Base-by-base conservation (phyloP, 139 green algal species). In the Coelastrella sp. region DNA sequence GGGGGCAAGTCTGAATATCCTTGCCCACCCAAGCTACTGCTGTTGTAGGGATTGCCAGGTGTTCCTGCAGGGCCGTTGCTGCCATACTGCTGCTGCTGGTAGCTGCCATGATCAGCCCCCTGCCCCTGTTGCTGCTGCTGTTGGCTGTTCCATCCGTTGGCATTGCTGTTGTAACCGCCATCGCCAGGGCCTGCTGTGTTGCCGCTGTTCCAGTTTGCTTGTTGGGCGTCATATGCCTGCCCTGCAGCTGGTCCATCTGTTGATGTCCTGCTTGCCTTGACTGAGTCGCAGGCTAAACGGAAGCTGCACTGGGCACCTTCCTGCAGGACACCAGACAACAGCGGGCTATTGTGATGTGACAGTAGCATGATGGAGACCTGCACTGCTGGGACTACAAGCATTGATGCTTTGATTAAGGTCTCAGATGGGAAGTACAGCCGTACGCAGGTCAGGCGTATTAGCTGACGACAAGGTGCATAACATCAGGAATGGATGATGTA, bases 261-360 rank as follows among this genome's bases (percentile, higher is more conserved):
- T 71, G 79, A 61, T 71, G 79, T 85, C 7, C 79, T 61, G 7
- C 57, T 54, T 16, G 60, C 57, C 17, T 85, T 85, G 57, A 85
- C 56, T 7, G 79, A 71, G 17, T 85, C 79, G 58, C n/a, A 19
- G 5, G 79, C 79, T 5, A 85, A 17, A 19, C 80, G 47, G 80
- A 74, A 86, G 10, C 80, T 23, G 47, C 80, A 86, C 59, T 74
- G 80, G 13, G 56, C 80, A 10, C 59, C 80, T 16, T 86, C 80
- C 80, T 86, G 80, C 74, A 80, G 22, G 74, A 23, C 8, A 47
- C 5, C 71, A 77, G 23, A 19, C 74, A 80, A 23, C 61, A 80
- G 22, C 32, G 32, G 32, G 32, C 32, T 47, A 47, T 47, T 47
- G 32, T 47, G 32, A 47, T 47, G 32, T 57, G 16, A 4, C 23